phyloP scores from a whole-genome alignment of 2,329 filamentous ascomycete species.

The Aspergillus flavus region DNA sequence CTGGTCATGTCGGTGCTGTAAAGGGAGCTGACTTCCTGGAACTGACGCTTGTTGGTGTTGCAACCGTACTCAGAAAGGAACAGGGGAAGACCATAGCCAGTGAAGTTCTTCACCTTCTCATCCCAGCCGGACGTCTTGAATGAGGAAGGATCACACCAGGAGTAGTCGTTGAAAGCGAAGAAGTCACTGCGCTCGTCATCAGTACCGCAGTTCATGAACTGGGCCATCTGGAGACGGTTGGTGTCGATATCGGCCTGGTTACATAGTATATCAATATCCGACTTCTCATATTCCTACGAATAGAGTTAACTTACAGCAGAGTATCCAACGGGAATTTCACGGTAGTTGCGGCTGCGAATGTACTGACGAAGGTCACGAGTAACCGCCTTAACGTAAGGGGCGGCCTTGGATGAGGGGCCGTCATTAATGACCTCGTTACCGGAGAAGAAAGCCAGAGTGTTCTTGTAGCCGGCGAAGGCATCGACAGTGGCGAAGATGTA shows the following conservation, averaged over 20 bases:
- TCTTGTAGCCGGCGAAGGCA: slow-evolving; percentile 77
- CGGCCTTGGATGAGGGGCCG: slow-evolving; percentile 63
- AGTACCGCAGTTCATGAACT: slow-evolving; percentile 91
- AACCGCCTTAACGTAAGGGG: slow-evolving; percentile 76
- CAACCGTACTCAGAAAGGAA: slow-evolving; percentile 97
- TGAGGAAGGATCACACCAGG: slow-evolving; percentile 75
- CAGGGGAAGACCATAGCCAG: slow-evolving; percentile 81
- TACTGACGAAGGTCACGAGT: slow-evolving; percentile 77
- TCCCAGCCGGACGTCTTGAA: slow-evolving; percentile 79
- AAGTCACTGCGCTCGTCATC: slow-evolving; percentile 85
- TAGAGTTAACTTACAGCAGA: slow-evolving; percentile 46
- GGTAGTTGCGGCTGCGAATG: slow-evolving; percentile 63
- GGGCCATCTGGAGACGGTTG: slow-evolving; percentile 83
- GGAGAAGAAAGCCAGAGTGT: slow-evolving; percentile 85
- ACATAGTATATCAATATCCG: background rate
- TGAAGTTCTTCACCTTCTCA: slow-evolving; percentile 84
- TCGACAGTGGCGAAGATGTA: slow-evolving; percentile 87
- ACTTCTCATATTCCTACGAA: background rate
- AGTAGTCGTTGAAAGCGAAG: slow-evolving; percentile 86
- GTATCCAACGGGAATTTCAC: slow-evolving; percentile 74
- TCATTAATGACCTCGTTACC: slow-evolving; percentile 81
- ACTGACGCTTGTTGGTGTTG: slow-evolving; percentile 77
- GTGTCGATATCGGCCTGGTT: slow-evolving; percentile 72
- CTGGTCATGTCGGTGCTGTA: slow-evolving; percentile 81
- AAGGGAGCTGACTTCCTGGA: slow-evolving; percentile 75